Evolutionary conservation across 169 alveolate genomes (phyloP).

Genomic region (Babesia ovis): DNA sequence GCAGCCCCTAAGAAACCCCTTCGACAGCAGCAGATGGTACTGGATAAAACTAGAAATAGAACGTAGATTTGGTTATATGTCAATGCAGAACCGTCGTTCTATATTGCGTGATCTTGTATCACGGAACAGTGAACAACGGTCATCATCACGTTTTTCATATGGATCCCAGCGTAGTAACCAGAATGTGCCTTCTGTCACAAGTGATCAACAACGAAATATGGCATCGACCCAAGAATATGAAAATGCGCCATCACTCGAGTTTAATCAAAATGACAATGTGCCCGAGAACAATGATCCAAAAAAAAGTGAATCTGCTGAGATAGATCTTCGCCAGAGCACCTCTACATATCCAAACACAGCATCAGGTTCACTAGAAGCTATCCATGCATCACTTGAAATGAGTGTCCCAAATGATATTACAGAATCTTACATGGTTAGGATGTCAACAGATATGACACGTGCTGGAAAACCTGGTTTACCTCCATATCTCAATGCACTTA

Average conservation of each 20-base stretch:
- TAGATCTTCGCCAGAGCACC: not conserved
- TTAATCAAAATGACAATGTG: not conserved
- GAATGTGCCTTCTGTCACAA: not conserved
- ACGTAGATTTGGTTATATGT: not conserved
- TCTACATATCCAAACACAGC: not conserved
- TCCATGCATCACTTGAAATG: not conserved
- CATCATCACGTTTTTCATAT: not conserved
- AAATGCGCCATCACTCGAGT: no score
- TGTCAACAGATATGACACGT: not conserved
- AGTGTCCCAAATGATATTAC: not conserved
- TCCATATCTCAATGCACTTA: not conserved
- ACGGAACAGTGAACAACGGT: not conserved
- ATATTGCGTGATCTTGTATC: constrained; percentile 21
- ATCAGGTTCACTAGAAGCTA: not conserved
- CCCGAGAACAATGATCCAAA: not conserved
- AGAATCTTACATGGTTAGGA: not conserved
- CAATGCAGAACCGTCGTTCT: not conserved
- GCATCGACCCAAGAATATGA: no score
- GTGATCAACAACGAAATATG: not conserved
- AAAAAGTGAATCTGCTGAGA: not conserved
- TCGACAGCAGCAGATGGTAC: constrained; percentile 24
- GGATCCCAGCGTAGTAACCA: not conserved
- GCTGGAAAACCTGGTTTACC: not conserved
- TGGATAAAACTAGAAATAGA: not conserved
- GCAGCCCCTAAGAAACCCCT: constrained; percentile 10